Conservation (phyloP, 768 basidiomycete species). For the Hypholoma fasciculare region DNA sequence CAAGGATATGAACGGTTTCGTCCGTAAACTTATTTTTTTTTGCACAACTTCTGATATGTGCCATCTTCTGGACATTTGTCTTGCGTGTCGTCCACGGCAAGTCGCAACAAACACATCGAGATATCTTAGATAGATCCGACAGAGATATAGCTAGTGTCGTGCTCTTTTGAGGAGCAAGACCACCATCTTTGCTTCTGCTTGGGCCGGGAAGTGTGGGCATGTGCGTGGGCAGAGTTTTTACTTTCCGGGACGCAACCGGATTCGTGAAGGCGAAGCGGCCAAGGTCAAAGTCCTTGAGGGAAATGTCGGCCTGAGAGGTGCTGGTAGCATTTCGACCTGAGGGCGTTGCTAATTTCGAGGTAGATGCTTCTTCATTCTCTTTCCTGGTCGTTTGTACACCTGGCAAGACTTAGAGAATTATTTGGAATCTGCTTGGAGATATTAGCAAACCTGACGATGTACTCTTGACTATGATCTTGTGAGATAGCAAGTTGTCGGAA, state of each 20-base stretch:
- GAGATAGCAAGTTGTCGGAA: neutral
- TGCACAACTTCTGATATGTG: constrained; percentile 69
- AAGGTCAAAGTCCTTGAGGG: constrained; percentile 4
- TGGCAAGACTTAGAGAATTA: neutral
- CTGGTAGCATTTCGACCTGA: neutral
- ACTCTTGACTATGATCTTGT: neutral
- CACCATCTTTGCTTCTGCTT: neutral
- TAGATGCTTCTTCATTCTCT: too few species aligned
- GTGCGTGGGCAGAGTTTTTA: neutral
- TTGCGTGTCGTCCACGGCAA: constrained; percentile 72
- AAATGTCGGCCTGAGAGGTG: neutral
- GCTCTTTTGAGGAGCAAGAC: neutral
- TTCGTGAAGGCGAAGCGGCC: constrained; percentile 12
- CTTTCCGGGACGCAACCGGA: neutral
- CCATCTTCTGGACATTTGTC: constrained; percentile 56
- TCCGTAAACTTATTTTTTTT: constrained; percentile 55
- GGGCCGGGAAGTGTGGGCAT: neutral
- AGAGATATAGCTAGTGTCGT: constrained; percentile 40
- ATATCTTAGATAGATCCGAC: constrained; percentile 44
- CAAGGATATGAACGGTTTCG: constrained; percentile 53
- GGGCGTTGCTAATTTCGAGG: too few species aligned
- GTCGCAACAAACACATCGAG: constrained; percentile 66
- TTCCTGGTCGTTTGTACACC: neutral
- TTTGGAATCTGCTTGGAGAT: neutral
- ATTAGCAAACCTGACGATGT: neutral